These are phyloP conservation scores for Acacia pycnantha DNA, from an alignment of 331 rosid species.

Conservation along the genomic window DNA sequence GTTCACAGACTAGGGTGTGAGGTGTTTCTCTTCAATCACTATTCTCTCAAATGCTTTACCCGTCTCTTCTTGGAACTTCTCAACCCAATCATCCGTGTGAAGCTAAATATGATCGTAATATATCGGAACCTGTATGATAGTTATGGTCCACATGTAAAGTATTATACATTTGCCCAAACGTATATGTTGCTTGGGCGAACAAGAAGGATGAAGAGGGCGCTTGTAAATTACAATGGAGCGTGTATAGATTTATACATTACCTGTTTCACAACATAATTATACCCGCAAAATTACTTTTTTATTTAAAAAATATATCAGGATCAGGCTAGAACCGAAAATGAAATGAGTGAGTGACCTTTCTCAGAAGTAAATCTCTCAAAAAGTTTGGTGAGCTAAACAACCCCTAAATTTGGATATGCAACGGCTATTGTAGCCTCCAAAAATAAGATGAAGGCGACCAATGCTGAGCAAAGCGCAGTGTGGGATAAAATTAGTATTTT, in stretches of 20 bases:
- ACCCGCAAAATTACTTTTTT: too few relatives aligned
- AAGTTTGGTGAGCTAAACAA: neutral
- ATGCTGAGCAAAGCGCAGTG: neutral
- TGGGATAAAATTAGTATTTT: too few relatives aligned
- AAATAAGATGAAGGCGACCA: neutral
- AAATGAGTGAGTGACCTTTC: neutral
- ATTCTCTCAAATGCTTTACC: neutral
- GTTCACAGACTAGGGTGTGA: neutral
- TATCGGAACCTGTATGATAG: neutral
- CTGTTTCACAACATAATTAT: too few relatives aligned
- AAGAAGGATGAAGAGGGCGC: neutral
- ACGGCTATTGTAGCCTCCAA: neutral
- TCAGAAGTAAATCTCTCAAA: neutral
- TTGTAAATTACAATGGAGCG: neutral
- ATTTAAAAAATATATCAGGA: too few relatives aligned
- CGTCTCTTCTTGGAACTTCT: neutral
- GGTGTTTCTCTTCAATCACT: neutral
- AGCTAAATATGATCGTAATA: neutral
- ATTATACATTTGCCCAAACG: neutral
- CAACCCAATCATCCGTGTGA: neutral
- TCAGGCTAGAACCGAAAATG: too few relatives aligned
- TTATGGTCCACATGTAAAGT: neutral
- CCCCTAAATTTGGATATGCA: neutral
- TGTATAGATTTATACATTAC: neutral
- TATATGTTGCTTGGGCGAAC: too few relatives aligned